These are phyloP conservation scores for Russula olivacea DNA, from an alignment of 768 basidiomycete species.

Conservation along the genomic window DNA sequence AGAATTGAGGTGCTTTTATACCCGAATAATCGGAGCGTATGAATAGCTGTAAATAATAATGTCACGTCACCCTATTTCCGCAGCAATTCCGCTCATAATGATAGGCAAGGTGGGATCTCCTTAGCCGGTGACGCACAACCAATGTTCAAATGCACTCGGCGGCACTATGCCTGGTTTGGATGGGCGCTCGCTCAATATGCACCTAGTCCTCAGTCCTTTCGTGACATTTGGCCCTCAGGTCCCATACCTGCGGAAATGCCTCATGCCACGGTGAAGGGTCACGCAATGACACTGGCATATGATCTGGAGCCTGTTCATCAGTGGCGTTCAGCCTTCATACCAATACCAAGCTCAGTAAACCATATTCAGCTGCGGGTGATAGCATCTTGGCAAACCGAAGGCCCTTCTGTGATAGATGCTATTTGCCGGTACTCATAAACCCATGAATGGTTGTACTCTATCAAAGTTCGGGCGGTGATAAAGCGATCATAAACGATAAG, in stretches of 20 bases:
- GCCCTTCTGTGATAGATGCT: no score
- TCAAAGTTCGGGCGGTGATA: neutral
- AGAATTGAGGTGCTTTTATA: constrained; percentile 8
- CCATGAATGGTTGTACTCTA: neutral
- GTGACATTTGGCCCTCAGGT: no score
- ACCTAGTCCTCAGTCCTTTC: neutral
- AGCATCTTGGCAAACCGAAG: neutral
- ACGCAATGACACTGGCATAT: neutral
- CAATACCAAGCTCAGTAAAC: neutral
- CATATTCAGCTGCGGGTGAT: neutral
- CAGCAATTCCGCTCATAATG: neutral
- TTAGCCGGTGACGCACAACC: neutral
- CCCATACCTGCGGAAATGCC: neutral
- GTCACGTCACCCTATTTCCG: neutral
- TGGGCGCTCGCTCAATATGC: neutral
- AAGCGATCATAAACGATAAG: neutral
- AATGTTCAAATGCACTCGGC: neutral
- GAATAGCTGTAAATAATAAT: neutral
- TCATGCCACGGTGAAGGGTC: neutral
- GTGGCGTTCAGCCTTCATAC: no score
- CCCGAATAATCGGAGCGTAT: neutral
- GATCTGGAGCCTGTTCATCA: neutral
- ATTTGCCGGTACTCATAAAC: neutral
- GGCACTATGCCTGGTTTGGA: neutral
- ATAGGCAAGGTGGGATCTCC: neutral